Conservation (phyloP, 2,329 filamentous ascomycete species). For the Ascochyta clinopodiicola region DNA sequence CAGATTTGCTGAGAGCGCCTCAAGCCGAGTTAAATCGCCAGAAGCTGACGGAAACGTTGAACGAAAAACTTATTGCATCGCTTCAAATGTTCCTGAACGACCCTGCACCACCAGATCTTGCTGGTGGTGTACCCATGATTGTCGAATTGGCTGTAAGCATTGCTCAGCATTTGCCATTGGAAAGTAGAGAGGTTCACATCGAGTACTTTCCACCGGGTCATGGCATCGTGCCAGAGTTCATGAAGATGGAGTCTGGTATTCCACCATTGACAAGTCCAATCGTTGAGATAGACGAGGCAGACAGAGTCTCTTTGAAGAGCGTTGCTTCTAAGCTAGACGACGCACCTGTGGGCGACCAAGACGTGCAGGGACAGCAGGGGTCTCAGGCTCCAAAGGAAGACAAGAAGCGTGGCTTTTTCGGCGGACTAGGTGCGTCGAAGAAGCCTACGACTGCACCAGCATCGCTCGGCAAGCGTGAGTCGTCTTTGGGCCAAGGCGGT, state of each 20-base stretch:
- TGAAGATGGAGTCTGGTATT: constrained; percentile 78
- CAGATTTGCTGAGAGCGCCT: constrained; percentile 70
- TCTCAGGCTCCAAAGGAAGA: constrained; percentile 38
- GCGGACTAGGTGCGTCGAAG: constrained; percentile 50
- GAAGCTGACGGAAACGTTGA: constrained; percentile 63
- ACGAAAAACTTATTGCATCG: constrained; percentile 71
- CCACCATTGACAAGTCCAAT: constrained; percentile 55
- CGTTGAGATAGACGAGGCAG: constrained; percentile 50
- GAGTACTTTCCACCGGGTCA: constrained; percentile 83
- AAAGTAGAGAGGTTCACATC: constrained; percentile 89
- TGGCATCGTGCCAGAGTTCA: constrained; percentile 71
- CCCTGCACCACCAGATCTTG: constrained; percentile 79
- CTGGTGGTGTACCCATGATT: constrained; percentile 89
- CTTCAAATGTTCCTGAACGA: constrained; percentile 77
- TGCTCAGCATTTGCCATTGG: constrained; percentile 82
- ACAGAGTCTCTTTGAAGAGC: constrained; percentile 48
- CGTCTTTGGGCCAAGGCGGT: constrained; percentile 45
- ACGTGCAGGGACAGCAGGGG: constrained; percentile 41
- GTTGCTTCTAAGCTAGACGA: constrained; percentile 43
- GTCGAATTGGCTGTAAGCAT: constrained; percentile 89
- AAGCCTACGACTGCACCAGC: constrained; percentile 40
- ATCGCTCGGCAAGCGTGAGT: constrained; percentile 50
- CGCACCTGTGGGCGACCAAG: constrained; percentile 38
- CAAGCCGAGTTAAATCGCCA: constrained; percentile 71
- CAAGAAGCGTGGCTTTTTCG: constrained; percentile 53